Base-by-base conservation (phyloP, 2,329 filamentous ascomycete species). In the Phyllosticta citriasiana region DNA sequence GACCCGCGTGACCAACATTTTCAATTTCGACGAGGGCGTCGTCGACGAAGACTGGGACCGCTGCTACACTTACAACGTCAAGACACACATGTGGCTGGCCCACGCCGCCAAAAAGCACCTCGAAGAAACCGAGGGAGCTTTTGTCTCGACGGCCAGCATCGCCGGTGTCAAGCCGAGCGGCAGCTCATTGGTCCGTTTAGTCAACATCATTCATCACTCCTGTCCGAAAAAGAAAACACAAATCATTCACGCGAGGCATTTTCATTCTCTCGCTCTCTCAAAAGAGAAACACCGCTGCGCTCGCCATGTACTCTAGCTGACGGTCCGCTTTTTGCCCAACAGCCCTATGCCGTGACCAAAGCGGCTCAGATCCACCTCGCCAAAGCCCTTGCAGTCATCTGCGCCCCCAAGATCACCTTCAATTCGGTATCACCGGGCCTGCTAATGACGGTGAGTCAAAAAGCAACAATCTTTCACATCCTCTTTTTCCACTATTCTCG, bases 341-440 rank as follows among this genome's bases (percentile, higher is more conserved):
- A 62, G 81, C 84, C 89, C 4, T 94, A 94, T 69, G 80, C 85
- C 0, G 87, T 91, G 5, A 88, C 88, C 22, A 94, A 94, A 70
- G 88, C 89, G 0, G 89, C 89, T 10, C 82, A 83, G 62, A 73
- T 88, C 59, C 86, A 88, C 72, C 72, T 88, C 54, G 84, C 85
- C 76, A 86, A 85, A 68, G 83, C 83, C 62, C 73, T 88, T 52
- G 86, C 86, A 2, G 75, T 80, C 59, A 83, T 82, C 14, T 80
- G 86, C 65, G 85, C 85, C 0, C 76, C 79, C 1, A 86, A 86
- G 71, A 76, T 87, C 24, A 76, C 86, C 52, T 78, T 86, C 30
- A 88, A 88, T 71, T 83, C 84, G 51, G 80, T 88, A 1, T 75
- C 84, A 58, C 86, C 86, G 0, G 85, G 85, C 1, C 74, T 88